Conservation (phyloP, 2,329 filamentous ascomycete genomes). For the Trichophyton verrucosum region DNA sequence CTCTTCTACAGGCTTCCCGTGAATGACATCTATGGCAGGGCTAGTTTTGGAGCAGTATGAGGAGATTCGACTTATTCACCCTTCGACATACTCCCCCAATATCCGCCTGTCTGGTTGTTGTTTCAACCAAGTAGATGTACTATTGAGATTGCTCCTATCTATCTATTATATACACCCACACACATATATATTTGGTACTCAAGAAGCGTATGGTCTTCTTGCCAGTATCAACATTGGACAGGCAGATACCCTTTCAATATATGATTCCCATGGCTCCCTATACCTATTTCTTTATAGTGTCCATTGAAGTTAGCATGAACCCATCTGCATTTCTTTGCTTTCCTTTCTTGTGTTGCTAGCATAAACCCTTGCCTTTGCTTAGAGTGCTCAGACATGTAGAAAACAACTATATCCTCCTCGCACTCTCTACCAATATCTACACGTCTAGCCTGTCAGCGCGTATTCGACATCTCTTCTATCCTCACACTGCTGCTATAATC, state of each 20-base stretch:
- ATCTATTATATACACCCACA: not conserved
- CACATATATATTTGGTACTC: not conserved
- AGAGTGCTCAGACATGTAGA: not conserved
- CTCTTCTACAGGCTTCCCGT: not conserved
- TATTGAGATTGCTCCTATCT: not conserved
- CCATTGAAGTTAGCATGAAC: not conserved
- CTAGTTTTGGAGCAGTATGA: too few species aligned
- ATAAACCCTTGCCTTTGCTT: not conserved
- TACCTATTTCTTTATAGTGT: not conserved
- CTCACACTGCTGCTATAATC: too few species aligned
- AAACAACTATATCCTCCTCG: not conserved
- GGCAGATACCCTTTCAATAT: not conserved
- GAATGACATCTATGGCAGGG: not conserved
- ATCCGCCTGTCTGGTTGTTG: not conserved
- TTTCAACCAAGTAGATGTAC: not conserved
- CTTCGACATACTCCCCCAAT: too few species aligned
- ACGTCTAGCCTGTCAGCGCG: too few species aligned
- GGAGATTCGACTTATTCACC: too few species aligned
- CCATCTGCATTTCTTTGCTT: not conserved
- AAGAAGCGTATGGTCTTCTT: not conserved
- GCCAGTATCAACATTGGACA: not conserved
- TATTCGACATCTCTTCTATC: too few species aligned
- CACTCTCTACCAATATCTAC: not conserved
- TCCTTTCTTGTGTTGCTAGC: not conserved
- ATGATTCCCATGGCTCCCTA: not conserved